phyloP scores from a whole-genome alignment of 148 eudicot genomes.

The Hydrangea macrophylla region DNA sequence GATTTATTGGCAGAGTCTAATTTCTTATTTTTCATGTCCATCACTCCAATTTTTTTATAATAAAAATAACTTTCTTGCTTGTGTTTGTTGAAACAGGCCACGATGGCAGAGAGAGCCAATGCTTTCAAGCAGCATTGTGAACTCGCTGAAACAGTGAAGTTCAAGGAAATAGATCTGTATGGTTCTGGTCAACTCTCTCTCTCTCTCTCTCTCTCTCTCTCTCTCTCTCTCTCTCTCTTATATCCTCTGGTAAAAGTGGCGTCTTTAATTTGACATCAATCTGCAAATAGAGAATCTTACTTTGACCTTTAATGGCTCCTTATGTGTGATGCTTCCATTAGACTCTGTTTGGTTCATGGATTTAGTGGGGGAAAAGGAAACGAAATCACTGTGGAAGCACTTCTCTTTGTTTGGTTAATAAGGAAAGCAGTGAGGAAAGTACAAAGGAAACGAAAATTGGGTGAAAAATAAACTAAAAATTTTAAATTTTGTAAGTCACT shows the following conservation, averaged over 20 bases:
- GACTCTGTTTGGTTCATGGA: too few species aligned
- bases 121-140: slow-evolving; percentile 91
- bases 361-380: too few species aligned
- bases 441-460: too few species aligned
- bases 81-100: slow-evolving; percentile 53
- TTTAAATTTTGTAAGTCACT: too few species aligned
- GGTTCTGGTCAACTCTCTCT: slow-evolving; percentile 16
- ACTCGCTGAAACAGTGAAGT: slow-evolving; percentile 80
- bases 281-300: not conserved
- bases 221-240: slow-evolving; percentile 1
- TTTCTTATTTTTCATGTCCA: not conserved
- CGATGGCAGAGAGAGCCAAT: slow-evolving; percentile 85
- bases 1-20: not conserved
- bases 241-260: not conserved
- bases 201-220: slow-evolving; percentile 1
- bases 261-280: not conserved
- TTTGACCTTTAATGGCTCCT: not conserved
- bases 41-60: not conserved
- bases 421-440: too few species aligned
- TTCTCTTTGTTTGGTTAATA: too few species aligned
- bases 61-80: slow-evolving; percentile 14
- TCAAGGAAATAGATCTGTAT: slow-evolving; percentile 94
- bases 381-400: too few species aligned
- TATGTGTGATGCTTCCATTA: too few species aligned
- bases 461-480: too few species aligned